Conservation (phyloP, 768 basidiomycete genomes). For the Tylopilus plumbeoviolaceoides region DNA sequence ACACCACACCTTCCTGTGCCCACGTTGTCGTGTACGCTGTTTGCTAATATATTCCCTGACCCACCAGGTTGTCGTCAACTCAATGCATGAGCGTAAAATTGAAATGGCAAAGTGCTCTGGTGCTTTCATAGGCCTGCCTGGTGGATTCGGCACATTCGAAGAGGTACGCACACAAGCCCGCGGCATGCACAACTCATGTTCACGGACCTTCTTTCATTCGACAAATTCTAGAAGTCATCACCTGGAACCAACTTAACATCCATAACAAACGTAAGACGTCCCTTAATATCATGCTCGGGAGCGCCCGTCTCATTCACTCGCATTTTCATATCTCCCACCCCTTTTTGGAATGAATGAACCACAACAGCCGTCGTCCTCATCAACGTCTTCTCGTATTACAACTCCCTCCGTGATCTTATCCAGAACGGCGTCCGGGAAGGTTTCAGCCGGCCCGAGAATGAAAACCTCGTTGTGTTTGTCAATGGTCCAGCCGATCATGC, state of each 20-base stretch:
- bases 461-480: slow-evolving; percentile 65
- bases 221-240: slow-evolving; percentile 82
- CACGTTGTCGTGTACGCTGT: neutral
- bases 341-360: neutral
- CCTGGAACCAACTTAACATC: slow-evolving; percentile 91
- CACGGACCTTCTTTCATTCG: neutral
- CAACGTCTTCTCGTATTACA: slow-evolving; percentile 83
- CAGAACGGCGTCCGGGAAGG: slow-evolving; percentile 61
- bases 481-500: slow-evolving; percentile 58
- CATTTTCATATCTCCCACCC: neutral
- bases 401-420: slow-evolving; percentile 76
- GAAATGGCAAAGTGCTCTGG: slow-evolving; percentile 81
- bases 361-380: slow-evolving; percentile 72
- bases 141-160: slow-evolving; percentile 94
- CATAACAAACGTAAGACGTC: slow-evolving; percentile 69
- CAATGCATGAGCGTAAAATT: slow-evolving; percentile 87
- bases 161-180: slow-evolving; percentile 44
- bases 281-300: neutral
- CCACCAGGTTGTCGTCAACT: slow-evolving; percentile 63
- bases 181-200: neutral
- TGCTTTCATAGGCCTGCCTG: slow-evolving; percentile 87
- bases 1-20: neutral
- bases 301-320: neutral
- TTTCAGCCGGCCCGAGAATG: slow-evolving; percentile 66
- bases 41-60: slow-evolving; percentile 7